A percentile compares a stretch with the other conserved stretches of the same genome.
Evolutionary conservation across 176 grass and related monocot species (phyloP).

Genomic region (Bonia amplexicaulis): DNA sequence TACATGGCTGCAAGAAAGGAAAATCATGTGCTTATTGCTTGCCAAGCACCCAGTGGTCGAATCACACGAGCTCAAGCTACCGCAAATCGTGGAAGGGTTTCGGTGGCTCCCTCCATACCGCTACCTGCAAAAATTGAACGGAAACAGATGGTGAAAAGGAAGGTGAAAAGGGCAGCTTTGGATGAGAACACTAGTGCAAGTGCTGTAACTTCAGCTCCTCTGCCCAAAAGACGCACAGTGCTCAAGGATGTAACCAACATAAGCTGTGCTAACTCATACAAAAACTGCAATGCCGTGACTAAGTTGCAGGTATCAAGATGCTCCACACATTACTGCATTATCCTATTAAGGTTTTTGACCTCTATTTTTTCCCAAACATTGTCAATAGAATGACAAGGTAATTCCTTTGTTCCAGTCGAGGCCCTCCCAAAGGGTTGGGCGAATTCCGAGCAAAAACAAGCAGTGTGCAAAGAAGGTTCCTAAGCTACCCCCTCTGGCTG

Average conservation of each 20-base stretch:
- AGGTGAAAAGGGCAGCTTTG: conserved; percentile 42
- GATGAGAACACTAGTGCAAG: conserved; percentile 38
- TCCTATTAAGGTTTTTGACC: not conserved
- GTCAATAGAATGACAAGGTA: not conserved
- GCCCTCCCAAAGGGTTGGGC: conserved; percentile 16
- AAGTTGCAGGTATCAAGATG: conserved; percentile 46
- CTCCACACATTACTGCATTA: not conserved
- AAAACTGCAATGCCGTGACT: not conserved
- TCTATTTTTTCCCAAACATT: not conserved
- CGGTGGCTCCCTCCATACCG: conserved; percentile 17
- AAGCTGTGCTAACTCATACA: conserved; percentile 21
- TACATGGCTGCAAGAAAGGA: conserved; percentile 53
- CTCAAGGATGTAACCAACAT: conserved; percentile 60
- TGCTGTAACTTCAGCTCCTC: conserved; percentile 26
- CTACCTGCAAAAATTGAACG: conserved; percentile 10
- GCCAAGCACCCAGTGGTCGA: conserved; percentile 34
- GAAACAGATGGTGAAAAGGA: conserved; percentile 20
- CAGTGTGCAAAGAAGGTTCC: conserved; percentile 28
- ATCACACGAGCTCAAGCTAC: conserved; percentile 53
- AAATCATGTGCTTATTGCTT: conserved; percentile 10
- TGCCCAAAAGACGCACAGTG: conserved; percentile 43
- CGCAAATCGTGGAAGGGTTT: conserved; percentile 26
- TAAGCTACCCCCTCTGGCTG: conserved; percentile 16
- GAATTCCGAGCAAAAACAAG: conserved; percentile 17
- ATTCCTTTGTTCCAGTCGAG: conserved; percentile 29